Evolutionary conservation across 1,284 basidiomycete species (phyloP).

Genomic region (Ceratobasidium sp.): DNA sequence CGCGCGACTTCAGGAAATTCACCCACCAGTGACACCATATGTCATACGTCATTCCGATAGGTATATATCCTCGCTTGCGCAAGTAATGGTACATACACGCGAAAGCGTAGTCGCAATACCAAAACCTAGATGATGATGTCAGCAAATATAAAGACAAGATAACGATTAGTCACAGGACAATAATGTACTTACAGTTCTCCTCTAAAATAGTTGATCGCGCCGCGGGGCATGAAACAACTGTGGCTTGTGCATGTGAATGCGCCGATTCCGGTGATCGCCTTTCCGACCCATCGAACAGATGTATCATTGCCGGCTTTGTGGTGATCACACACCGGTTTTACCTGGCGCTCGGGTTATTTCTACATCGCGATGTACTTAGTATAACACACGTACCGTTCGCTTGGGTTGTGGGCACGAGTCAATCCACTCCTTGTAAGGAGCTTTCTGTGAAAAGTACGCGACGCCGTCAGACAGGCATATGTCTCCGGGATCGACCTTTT

Average conservation of each 20-base stretch:
- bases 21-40: slow-evolving; percentile 11
- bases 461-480: too few relatives aligned
- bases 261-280: too few relatives aligned
- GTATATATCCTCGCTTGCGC: neutral
- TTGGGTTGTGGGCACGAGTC: too few relatives aligned
- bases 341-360: too few relatives aligned
- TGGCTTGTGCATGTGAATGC: neutral
- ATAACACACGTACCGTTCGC: too few relatives aligned
- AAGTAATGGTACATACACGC: neutral
- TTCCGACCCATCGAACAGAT: too few relatives aligned
- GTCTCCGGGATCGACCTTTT: too few relatives aligned
- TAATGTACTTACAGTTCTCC: slow-evolving; percentile 11
- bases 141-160: neutral
- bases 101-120: slow-evolving; percentile 6
- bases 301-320: too few relatives aligned
- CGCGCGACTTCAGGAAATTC: neutral
- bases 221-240: neutral
- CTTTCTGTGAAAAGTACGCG: too few relatives aligned
- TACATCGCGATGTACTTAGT: too few relatives aligned
- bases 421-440: too few relatives aligned
- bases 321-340: too few relatives aligned
- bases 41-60: slow-evolving; percentile 13
- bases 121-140: neutral
- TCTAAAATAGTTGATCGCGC: neutral
- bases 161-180: neutral